Evolutionary conservation across 73 alveolate species (phyloP), one percentile per base, ranked within the genome.

Genomic region (Stentor coeruleus): DNA sequence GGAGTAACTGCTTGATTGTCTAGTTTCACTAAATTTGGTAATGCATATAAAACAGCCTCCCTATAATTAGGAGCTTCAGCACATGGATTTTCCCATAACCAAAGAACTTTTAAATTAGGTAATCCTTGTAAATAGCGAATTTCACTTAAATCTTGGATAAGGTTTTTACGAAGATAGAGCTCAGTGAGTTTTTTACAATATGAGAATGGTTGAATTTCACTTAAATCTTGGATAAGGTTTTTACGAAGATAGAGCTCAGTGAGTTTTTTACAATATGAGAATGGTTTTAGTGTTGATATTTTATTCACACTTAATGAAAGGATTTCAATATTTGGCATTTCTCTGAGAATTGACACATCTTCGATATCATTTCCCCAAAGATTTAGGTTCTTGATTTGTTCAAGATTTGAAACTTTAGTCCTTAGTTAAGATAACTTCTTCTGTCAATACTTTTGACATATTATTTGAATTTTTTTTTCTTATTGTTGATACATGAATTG

Each of bases 41-140:
- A 74, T 33, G 77, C n/a, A 59, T 87, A 91, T 35, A 97, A 86
- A 4, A 97, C 96, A 72, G 84, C 88, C 59, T 91, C 92, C 91
- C 99, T 90, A 82, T 97, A 97, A 74, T 83, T 89, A 4, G 95
- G 95, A 58, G 80, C 87, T 58, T 89, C 93, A 0, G 98, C 93
- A 74, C 97, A 85, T 31, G 99, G 99, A 82, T 97, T 97, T 35
- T 97, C 99, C 92, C 94, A 96, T 28, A 97, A 81, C 99, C 99
- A 97, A 26, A 97, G 86, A 28, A 96, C 97, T 89, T 90, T 94
- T 72, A 97, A 85, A 59, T 91, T 82, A 3, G 92, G 88, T 37
- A 93, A 87, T 58, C 59, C 83, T 28, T 84, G 76, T 20, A 97
- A 87, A 89, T 91, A 92, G 20, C 89, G 79, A 74, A 97, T 81